Base-by-base conservation (phyloP, 345 rosid genomes). In the Hibiscus mutabilis region DNA sequence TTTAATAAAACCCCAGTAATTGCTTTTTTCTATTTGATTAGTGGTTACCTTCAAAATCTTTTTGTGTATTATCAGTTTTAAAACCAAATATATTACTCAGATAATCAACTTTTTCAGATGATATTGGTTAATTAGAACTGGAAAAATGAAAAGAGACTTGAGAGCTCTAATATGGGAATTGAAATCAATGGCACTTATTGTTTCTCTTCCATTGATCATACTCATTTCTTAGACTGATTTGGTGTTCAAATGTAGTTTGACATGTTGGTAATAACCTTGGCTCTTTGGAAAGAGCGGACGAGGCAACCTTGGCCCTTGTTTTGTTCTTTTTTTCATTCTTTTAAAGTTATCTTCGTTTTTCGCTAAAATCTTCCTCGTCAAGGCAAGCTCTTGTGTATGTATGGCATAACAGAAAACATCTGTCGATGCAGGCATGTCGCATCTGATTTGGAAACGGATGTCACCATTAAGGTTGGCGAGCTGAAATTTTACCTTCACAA, bases 401-500 rank as follows among this genome's bases (percentile, higher is more conserved):
- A 2, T 60, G 18, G 18, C 0, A 47, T 47, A 47, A 49, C 16
- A 49, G 55, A 35, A 33, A 35, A 71, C 57, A 31, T 77, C 74
- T 73, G 72, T 69, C 57, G 51, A 29, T 63, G 75, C 84, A 93
- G 98, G 85, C 80, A 85, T 33, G 89, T 91, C 47, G 77, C 85
- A 47, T 85, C 92, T 33, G 98, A 91, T 61, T 86, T 93, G 77
- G 85, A 79, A 42, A 79, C 94, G 6, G 97, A 93, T 82, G 79
- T 88, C 79, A 84, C 81, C 73, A 67, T 93, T 33, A 85, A 62
- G 60, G 85, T 91, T 16, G 96, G 84, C 31, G 92, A 89, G 71
- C 89, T 87, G 60, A 91, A 91, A 75, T 93, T 91, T 82, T 75
- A 75, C 81, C 91, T 93, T 53, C 98, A 93, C 68, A 93, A 93